Evolutionary conservation across 116 monocot species (phyloP), one percentile per base, ranked within the genome.

Genomic region (Papilionanthe hybrid): DNA sequence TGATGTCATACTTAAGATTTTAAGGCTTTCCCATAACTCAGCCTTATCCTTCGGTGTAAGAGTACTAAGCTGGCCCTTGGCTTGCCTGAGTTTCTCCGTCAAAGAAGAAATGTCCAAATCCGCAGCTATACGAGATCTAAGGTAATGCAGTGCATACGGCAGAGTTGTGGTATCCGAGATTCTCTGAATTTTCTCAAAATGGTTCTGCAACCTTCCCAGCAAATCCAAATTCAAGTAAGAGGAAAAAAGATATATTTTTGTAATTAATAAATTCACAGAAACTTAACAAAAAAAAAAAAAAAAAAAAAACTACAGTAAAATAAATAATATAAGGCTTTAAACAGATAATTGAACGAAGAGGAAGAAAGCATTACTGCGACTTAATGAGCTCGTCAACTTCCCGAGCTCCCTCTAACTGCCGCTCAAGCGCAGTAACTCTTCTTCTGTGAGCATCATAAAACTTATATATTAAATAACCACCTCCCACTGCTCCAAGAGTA

Each of bases 1-100:
- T 48, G 25, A 49, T 75, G n/a, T 12, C 92, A 81, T 86, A 97
- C 97, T 97, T 84, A 94, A 56, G 81, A 91, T 78, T 84, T 94
- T 94, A 68, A 97, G 88, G 72, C 53, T 79, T 42, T 97, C 91
- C 97, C 97, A 97, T 27, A 94, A 67, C 55, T 92, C 87, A 55
- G 85, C 66, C 80, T 92, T 94, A 79, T 94, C 94, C 50, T 85
- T 83, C 0, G 78, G 7, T 1, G 86, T 79, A 9, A 89, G 83
- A 63, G 43, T 27, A 13, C 43, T 77, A 0, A 82, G 25, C 43
- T 92, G 80, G 11, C 84, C 89, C 83, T 89, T 95, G 75, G 88
- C 85, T 77, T 89, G 91, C 85, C 85, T 86, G 60, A 95, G 78
- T 83, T 85, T 95, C 43, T 93, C 85, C 7, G 87, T 93, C 78